phyloP scores from a whole-genome alignment of 2,329 filamentous ascomycete genomes.

The Colletotrichum nymphaeae region DNA sequence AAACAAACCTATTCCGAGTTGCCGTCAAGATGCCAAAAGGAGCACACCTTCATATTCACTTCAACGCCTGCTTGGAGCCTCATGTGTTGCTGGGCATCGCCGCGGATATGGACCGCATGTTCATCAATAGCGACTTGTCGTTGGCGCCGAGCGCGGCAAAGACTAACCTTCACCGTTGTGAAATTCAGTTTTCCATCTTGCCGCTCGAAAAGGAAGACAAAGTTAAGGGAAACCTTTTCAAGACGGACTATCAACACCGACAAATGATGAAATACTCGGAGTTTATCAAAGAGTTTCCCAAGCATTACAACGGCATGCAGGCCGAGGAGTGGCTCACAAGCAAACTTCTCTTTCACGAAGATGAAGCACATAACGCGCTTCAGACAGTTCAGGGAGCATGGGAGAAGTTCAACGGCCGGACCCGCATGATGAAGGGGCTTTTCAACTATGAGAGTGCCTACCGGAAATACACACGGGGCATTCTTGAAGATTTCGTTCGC shows the following conservation, averaged over 20 bases:
- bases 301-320: slow-evolving; percentile 40
- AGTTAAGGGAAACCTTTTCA: slow-evolving; percentile 60
- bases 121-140: slow-evolving; percentile 70
- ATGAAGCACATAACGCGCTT: slow-evolving; percentile 66
- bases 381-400: slow-evolving; percentile 66
- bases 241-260: slow-evolving; percentile 55
- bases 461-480: slow-evolving; percentile 67
- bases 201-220: slow-evolving; percentile 47
- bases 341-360: slow-evolving; percentile 72
- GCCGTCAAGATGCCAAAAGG: slow-evolving; percentile 75
- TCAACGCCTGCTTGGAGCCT: slow-evolving; percentile 78
- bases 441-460: slow-evolving; percentile 76
- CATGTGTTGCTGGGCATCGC: slow-evolving; percentile 66
- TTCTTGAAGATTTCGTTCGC: slow-evolving; percentile 70
- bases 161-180: slow-evolving; percentile 51
- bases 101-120: slow-evolving; percentile 72
- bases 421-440: slow-evolving; percentile 78
- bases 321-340: slow-evolving; percentile 66
- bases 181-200: slow-evolving; percentile 68
- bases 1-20: slow-evolving; percentile 68
- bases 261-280: slow-evolving; percentile 55
- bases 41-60: slow-evolving; percentile 79
- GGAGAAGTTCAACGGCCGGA: slow-evolving; percentile 75
- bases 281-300: slow-evolving; percentile 52
- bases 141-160: slow-evolving; percentile 45